Percentiles rank a stretch among this genome's conserved stretches.
phyloP scores from a whole-genome alignment of 805 yeast species.

The Suhomyces sp. region DNA sequence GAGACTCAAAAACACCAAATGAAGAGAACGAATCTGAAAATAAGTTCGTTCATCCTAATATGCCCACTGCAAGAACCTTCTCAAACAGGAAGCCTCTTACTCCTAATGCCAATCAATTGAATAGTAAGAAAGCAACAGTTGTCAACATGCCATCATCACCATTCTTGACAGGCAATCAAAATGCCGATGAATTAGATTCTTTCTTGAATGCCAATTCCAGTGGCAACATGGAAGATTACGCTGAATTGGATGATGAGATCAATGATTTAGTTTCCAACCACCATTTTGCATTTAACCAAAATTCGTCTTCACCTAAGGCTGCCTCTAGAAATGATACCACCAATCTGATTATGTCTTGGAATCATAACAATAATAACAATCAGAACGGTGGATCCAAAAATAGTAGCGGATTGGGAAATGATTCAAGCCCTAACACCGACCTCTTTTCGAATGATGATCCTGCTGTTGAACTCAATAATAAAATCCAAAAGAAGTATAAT shows the following conservation, averaged over 20 bases:
- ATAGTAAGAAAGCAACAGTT: conserved; percentile 21
- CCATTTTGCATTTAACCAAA: conserved; percentile 8
- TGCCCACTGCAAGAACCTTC: conserved; percentile 34
- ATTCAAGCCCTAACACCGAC: conserved; percentile 30
- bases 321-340: conserved; percentile 40
- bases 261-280: conserved; percentile 17
- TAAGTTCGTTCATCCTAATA: conserved; percentile 18
- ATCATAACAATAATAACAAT: conserved; percentile 4
- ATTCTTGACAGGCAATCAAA: conserved; percentile 20
- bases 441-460: conserved; percentile 22
- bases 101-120: conserved; percentile 17
- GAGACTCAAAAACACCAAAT: conserved; percentile 20
- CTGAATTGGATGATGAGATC: conserved; percentile 21
- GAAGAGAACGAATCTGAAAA: conserved; percentile 17
- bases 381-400: no score
- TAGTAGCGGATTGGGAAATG: conserved; percentile 10
- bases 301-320: conserved; percentile 32
- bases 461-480: conserved; percentile 1
- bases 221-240: conserved; percentile 10
- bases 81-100: conserved; percentile 22
- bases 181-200: conserved; percentile 14
- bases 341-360: conserved; percentile 30
- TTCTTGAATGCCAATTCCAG: conserved; percentile 16
- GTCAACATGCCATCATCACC: conserved; percentile 45
- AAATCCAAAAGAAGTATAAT: not conserved